Evolutionary conservation across 2,329 filamentous ascomycete genomes (phyloP).

Genomic region (Monosporascus sp.): DNA sequence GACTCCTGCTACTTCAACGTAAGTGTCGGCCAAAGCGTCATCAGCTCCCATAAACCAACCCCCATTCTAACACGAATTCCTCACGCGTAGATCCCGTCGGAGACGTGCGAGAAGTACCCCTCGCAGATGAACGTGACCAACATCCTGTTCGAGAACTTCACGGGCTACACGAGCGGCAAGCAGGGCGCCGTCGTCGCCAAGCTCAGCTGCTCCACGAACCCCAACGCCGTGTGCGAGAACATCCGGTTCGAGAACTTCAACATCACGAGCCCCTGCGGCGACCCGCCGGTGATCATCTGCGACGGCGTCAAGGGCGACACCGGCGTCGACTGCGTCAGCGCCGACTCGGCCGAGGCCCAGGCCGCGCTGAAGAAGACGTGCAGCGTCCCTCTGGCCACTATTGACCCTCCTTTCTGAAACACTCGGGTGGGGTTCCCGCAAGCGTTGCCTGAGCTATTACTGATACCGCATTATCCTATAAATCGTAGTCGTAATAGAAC

Average conservation of each 20-base stretch:
- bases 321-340: constrained; percentile 30
- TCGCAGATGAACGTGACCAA: constrained; percentile 55
- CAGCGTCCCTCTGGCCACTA: constrained; percentile 22
- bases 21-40: constrained; percentile 13
- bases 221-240: constrained; percentile 48
- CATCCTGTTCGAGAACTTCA: constrained; percentile 54
- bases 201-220: constrained; percentile 49
- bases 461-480: too few species aligned
- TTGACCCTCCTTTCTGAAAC: not conserved
- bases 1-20: constrained; percentile 62
- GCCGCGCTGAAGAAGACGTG: constrained; percentile 29
- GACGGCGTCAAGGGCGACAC: constrained; percentile 38
- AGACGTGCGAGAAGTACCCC: constrained; percentile 48
- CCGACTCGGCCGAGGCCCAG: constrained; percentile 27
- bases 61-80: not conserved
- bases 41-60: not conserved
- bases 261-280: constrained; percentile 44
- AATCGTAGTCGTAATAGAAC: too few species aligned
- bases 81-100: constrained; percentile 30
- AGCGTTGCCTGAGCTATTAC: too few species aligned
- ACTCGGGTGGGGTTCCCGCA: not conserved
- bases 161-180: constrained; percentile 51
- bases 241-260: constrained; percentile 52
- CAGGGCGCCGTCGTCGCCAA: constrained; percentile 50
- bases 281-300: constrained; percentile 42